Conservation (phyloP, 441 rosid genomes). For the Kokia cookei region DNA sequence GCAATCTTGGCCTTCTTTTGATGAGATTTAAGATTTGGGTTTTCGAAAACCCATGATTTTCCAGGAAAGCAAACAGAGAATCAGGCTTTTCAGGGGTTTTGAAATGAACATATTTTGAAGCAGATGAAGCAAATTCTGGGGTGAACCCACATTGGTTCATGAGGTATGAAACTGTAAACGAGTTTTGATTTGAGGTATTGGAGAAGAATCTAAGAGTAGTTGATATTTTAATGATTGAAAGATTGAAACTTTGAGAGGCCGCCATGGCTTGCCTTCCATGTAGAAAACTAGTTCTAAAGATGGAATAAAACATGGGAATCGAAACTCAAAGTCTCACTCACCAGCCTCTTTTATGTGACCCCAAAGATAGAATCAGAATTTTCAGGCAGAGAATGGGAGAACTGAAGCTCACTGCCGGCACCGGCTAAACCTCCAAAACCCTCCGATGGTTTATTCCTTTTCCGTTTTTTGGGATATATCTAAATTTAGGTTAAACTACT, state of each 20-base stretch:
- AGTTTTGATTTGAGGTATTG: background rate
- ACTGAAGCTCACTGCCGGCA: too few relatives aligned
- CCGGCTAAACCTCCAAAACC: too few relatives aligned
- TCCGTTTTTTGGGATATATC: too few relatives aligned
- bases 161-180: conserved; percentile 21
- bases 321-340: background rate
- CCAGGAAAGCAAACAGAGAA: conserved; percentile 8
- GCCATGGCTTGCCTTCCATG: background rate
- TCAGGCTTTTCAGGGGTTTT: conserved; percentile 9
- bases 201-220: background rate
- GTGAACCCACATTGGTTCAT: conserved; percentile 26
- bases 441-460: too few relatives aligned
- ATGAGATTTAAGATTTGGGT: conserved; percentile 16
- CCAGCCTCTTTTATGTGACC: background rate
- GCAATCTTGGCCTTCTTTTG: conserved; percentile 4
- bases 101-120: background rate
- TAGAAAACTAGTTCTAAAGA: background rate
- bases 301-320: background rate
- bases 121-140: conserved; percentile 13
- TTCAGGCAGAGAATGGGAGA: too few relatives aligned
- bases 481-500: too few relatives aligned
- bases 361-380: too few relatives aligned
- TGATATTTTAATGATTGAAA: background rate
- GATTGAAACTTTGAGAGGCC: background rate
- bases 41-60: conserved; percentile 14